Evolutionary conservation across 306 rosid species (phyloP).

Genomic region (Lathyrus oleraceus): DNA sequence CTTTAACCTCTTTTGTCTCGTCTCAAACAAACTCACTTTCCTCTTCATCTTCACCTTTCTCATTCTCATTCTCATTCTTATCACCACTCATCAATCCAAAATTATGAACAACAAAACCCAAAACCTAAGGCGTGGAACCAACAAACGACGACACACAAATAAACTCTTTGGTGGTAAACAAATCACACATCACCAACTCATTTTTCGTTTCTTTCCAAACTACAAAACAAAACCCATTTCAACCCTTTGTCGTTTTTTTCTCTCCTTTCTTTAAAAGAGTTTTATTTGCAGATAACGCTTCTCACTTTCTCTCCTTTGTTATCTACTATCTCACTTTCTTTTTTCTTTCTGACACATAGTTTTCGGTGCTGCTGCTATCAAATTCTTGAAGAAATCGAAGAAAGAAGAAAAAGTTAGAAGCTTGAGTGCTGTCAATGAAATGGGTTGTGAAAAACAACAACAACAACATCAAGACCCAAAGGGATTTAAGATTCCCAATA

Average conservation of each 20-base stretch:
- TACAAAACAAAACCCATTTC: slow-evolving; percentile 43
- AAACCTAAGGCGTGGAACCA: slow-evolving; percentile 61
- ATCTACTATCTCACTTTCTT: neutral
- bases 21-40: slow-evolving; percentile 9
- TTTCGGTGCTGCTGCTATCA: slow-evolving; percentile 27
- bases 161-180: slow-evolving; percentile 48
- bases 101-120: slow-evolving; percentile 41
- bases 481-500: slow-evolving; percentile 53
- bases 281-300: slow-evolving; percentile 49
- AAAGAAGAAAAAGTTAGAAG: slow-evolving; percentile 59
- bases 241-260: slow-evolving; percentile 53
- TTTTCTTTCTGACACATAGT: slow-evolving; percentile 25
- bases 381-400: slow-evolving; percentile 53
- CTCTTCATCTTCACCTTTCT: neutral
- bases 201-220: slow-evolving; percentile 35
- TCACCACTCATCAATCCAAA: neutral
- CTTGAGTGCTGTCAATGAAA: slow-evolving; percentile 58
- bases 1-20: slow-evolving; percentile 16
- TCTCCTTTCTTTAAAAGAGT: slow-evolving; percentile 27
- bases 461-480: neutral
- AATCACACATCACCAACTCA: slow-evolving; percentile 23
- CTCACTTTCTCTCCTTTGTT: slow-evolving; percentile 3
- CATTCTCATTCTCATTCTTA: too few species aligned
- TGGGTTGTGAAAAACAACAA: slow-evolving; percentile 48
- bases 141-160: slow-evolving; percentile 48